These are phyloP conservation scores for Climacium dendroides DNA, from an alignment of 225 moss, liverwort and hornwort genomes.

Conservation along the genomic window DNA sequence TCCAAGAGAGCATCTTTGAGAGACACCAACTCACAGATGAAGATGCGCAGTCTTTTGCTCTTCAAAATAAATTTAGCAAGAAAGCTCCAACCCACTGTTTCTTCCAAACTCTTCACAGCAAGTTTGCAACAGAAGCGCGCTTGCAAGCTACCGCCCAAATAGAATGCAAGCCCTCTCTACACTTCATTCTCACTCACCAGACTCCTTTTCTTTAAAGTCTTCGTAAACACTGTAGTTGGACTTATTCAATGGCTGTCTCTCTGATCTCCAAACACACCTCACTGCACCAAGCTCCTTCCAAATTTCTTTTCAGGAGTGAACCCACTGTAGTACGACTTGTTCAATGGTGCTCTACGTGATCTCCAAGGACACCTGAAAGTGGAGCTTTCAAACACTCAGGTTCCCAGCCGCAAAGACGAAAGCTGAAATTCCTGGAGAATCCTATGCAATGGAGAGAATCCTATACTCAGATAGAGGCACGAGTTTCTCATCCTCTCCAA, in stretches of 20 bases:
- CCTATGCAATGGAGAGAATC: background rate
- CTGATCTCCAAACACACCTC: background rate
- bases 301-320: background rate
- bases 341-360: background rate
- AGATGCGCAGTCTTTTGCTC: background rate
- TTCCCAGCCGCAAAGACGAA: background rate
- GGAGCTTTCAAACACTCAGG: background rate
- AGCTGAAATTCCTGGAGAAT: background rate
- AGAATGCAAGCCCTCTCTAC: background rate
- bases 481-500: background rate
- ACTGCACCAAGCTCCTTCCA: background rate
- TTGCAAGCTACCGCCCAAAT: background rate
- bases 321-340: background rate
- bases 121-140: background rate
- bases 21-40: background rate
- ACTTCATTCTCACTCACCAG: background rate
- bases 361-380: background rate
- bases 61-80: constrained; percentile 1
- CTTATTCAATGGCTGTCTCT: background rate
- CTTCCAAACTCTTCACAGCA: background rate
- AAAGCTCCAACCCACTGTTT: background rate
- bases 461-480: background rate
- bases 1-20: background rate
- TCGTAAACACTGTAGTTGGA: background rate
- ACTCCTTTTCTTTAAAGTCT: background rate